Percentiles rank a stretch among this genome's conserved stretches.
These are phyloP conservation scores for Oryza nivara DNA, from an alignment of 176 grass and related monocot species.

Conservation along the genomic window DNA sequence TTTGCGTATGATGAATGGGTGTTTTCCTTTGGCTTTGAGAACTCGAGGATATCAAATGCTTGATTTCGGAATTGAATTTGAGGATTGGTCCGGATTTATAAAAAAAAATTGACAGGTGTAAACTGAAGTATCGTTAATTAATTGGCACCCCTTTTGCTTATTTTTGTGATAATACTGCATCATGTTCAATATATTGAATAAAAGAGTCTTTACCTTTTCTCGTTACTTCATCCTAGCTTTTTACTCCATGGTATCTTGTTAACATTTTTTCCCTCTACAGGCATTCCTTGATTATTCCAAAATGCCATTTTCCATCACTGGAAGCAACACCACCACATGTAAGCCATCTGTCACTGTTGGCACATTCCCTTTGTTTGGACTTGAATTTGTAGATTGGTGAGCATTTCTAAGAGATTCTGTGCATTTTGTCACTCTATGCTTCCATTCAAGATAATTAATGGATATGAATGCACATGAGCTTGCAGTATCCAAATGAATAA, in stretches of 20 bases:
- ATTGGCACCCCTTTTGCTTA: neutral
- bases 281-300: slow-evolving; percentile 91
- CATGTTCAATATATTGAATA: neutral
- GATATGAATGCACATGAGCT: neutral
- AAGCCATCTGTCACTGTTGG: slow-evolving; percentile 26
- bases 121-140: neutral
- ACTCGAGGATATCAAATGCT: neutral
- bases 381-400: neutral
- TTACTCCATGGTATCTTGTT: neutral
- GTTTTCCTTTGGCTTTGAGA: neutral
- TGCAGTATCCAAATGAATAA: neutral
- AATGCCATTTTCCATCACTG: slow-evolving; percentile 72
- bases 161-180: neutral
- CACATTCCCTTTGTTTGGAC: neutral
- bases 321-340: slow-evolving; percentile 73
- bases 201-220: neutral
- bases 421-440: neutral
- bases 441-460: neutral
- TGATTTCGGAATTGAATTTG: neutral
- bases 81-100: neutral
- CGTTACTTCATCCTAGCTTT: slow-evolving; percentile 32
- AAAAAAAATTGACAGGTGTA: neutral
- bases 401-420: neutral
- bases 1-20: neutral
- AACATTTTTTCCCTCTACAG: slow-evolving; percentile 35